Percentiles rank a stretch among this genome's conserved stretches.
Evolutionary conservation across 495 filamentous ascomycete species (phyloP).

Genomic region (Xylaria scruposa): DNA sequence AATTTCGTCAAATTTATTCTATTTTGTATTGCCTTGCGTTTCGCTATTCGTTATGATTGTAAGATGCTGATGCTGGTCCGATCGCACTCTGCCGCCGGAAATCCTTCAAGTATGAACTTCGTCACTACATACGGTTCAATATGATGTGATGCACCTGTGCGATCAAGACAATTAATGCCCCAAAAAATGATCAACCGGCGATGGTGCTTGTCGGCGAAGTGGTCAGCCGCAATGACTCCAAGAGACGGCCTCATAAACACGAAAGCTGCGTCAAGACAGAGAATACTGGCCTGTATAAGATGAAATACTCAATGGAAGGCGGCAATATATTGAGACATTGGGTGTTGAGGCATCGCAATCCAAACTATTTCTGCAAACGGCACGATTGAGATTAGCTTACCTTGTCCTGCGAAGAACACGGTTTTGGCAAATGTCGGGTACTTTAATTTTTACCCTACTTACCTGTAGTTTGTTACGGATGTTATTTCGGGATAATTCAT

Average conservation of each 20-base stretch:
- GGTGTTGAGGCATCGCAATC: no score
- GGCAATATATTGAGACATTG: background rate
- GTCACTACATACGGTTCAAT: background rate
- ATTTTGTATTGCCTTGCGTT: background rate
- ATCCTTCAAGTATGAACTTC: background rate
- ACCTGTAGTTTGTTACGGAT: no score
- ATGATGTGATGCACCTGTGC: background rate
- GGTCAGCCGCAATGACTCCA: background rate
- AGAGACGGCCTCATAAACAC: background rate
- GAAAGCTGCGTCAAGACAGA: no score
- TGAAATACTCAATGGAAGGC: background rate
- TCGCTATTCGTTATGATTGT: background rate
- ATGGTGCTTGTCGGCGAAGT: background rate
- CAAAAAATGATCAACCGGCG: background rate
- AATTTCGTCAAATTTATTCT: background rate
- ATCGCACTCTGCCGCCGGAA: background rate
- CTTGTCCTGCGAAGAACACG: background rate
- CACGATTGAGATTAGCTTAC: background rate
- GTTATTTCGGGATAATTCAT: slow-evolving; percentile 20
- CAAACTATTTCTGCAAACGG: no score
- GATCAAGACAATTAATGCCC: background rate
- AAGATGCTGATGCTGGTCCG: background rate
- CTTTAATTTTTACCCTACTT: no score
- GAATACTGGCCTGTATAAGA: background rate
- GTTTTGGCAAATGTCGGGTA: background rate